These are phyloP conservation scores for Penicillium sp. DNA, from an alignment of 2,329 filamentous ascomycete species.

Conservation along the genomic window DNA sequence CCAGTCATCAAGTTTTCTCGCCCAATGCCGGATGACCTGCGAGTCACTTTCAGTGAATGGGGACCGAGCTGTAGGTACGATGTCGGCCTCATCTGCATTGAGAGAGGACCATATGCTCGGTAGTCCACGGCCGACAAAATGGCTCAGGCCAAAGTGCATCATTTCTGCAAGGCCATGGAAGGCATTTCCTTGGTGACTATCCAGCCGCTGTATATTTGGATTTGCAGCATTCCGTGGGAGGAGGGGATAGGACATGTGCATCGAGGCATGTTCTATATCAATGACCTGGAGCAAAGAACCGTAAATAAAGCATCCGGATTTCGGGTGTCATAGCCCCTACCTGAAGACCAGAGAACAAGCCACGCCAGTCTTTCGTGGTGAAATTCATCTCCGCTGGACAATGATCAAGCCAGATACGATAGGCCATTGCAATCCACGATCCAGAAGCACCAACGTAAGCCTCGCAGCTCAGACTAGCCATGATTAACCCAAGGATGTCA, in stretches of 20 bases:
- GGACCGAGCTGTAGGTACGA: slow-evolving; percentile 7
- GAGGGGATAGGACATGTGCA: slow-evolving; percentile 26
- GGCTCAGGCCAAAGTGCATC: slow-evolving; percentile 26
- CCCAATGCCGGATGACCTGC: slow-evolving; percentile 25
- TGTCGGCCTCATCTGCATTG: slow-evolving; percentile 14
- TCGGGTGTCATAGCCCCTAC: slow-evolving; percentile 6
- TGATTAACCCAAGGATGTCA: slow-evolving; percentile 24
- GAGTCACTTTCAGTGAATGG: slow-evolving; percentile 23
- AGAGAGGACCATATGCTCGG: slow-evolving; percentile 26
- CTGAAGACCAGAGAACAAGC: slow-evolving; percentile 23
- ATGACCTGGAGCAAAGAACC: slow-evolving; percentile 15
- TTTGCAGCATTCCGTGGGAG: slow-evolving; percentile 21
- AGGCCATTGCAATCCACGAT: slow-evolving; percentile 26
- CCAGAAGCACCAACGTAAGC: slow-evolving; percentile 23
- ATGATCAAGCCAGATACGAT: slow-evolving; percentile 24
- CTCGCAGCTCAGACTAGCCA: slow-evolving; percentile 27
- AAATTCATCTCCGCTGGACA: slow-evolving; percentile 13
- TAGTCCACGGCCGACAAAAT: slow-evolving; percentile 24
- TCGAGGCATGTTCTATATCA: slow-evolving; percentile 27
- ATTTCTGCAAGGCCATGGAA: slow-evolving; percentile 24
- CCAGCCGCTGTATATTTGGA: slow-evolving; percentile 14
- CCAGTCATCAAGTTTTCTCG: slow-evolving; percentile 25
- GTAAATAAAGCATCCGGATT: not conserved
- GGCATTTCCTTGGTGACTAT: slow-evolving; percentile 19
- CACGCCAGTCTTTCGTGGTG: slow-evolving; percentile 17